Conservation (phyloP, 2,329 filamentous ascomycete genomes). For the Fusarium agapanthi region DNA sequence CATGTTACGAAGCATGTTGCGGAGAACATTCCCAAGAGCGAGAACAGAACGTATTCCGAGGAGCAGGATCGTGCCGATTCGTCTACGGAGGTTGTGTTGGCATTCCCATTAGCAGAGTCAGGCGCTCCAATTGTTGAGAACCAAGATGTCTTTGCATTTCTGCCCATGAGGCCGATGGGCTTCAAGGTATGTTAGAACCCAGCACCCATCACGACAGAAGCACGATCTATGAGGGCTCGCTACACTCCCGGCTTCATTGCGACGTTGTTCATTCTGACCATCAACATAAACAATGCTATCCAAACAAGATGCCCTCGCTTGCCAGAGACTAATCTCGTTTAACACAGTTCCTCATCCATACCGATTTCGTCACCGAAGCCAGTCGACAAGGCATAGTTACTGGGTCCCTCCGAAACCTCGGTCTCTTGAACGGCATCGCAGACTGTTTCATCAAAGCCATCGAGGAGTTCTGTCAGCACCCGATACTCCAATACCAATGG, state of each 20-base stretch:
- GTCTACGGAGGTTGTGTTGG: slow-evolving; percentile 52
- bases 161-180: slow-evolving; percentile 53
- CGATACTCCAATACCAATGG: slow-evolving; percentile 53
- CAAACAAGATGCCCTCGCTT: background rate
- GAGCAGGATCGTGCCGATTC: slow-evolving; percentile 39
- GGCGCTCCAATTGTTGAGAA: slow-evolving; percentile 47
- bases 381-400: slow-evolving; percentile 53
- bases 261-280: background rate
- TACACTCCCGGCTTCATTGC: background rate
- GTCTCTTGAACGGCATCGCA: slow-evolving; percentile 48
- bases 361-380: slow-evolving; percentile 58
- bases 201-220: background rate
- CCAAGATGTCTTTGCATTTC: slow-evolving; percentile 57
- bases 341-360: slow-evolving; percentile 56
- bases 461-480: slow-evolving; percentile 49
- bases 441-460: slow-evolving; percentile 51
- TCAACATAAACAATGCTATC: background rate
- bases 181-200: slow-evolving; percentile 49
- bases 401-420: slow-evolving; percentile 50
- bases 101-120: slow-evolving; percentile 53
- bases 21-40: slow-evolving; percentile 44
- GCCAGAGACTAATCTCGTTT: background rate
- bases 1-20: slow-evolving; percentile 45
- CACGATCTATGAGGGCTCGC: background rate
- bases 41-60: slow-evolving; percentile 47